phyloP scores from a whole-genome alignment of 495 filamentous ascomycete species.

The Rostrohypoxylon terebratum region DNA sequence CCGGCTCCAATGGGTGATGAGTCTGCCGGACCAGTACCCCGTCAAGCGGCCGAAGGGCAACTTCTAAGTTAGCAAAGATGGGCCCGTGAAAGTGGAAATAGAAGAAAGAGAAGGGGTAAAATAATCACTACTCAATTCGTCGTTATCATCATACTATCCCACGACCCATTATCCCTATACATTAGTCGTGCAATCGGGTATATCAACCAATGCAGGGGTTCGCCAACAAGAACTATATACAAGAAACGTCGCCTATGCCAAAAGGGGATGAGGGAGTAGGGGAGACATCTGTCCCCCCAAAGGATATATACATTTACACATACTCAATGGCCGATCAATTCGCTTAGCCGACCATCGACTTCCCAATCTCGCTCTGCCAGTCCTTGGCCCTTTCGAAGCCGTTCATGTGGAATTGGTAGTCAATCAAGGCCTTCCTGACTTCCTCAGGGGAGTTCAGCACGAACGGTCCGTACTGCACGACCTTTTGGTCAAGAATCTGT shows the following conservation, averaged over 20 bases:
- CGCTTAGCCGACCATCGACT: constrained; percentile 61
- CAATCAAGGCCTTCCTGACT: constrained; percentile 89
- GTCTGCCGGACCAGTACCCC: constrained; percentile 33
- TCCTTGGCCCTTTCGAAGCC: constrained; percentile 87
- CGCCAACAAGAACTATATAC: constrained; percentile 31
- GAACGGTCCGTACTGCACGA: constrained; percentile 97
- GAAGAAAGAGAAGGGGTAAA: not conserved
- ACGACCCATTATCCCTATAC: constrained; percentile 6
- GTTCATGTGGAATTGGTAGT: constrained; percentile 86
- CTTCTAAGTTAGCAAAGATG: not conserved
- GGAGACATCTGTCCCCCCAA: too few species aligned
- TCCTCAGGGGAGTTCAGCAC: constrained; percentile 85
- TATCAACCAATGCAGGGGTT: constrained; percentile 11
- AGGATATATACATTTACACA: not conserved
- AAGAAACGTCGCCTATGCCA: not conserved
- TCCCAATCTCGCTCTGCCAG: constrained; percentile 96
- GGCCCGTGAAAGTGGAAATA: not conserved
- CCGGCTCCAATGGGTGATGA: constrained; percentile 36
- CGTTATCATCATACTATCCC: constrained; percentile 13
- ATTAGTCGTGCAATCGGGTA: constrained; percentile 32
- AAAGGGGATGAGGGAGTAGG: not conserved
- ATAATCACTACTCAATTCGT: constrained; percentile 28
- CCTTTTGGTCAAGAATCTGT: constrained; percentile 86
- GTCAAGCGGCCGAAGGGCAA: constrained; percentile 36
- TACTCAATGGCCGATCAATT: not conserved